phyloP scores from a whole-genome alignment of 2,329 filamentous ascomycete species.

The Neofusicoccum ribis region DNA sequence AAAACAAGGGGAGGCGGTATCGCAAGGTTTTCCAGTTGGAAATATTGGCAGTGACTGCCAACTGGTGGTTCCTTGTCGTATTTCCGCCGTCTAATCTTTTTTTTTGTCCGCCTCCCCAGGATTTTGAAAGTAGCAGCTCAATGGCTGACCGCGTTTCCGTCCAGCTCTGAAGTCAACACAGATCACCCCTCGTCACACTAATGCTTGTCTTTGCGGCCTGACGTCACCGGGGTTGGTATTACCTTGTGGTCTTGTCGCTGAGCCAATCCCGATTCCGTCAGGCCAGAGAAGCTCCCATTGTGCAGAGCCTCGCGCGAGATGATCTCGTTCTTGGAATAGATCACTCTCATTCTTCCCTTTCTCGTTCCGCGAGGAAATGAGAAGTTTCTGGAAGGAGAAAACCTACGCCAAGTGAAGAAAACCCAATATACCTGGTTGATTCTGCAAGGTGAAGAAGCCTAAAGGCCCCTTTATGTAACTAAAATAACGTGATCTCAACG shows the following conservation, averaged over 20 bases:
- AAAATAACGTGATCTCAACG: not conserved
- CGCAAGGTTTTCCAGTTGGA: not conserved
- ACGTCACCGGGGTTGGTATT: not conserved
- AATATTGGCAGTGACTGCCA: not conserved
- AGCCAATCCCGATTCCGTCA: not conserved
- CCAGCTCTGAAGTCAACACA: not conserved
- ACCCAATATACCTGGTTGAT: slow-evolving; percentile 24
- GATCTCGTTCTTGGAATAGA: slow-evolving; percentile 1
- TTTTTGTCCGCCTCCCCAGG: not conserved
- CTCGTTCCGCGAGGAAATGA: not conserved
- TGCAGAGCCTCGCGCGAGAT: slow-evolving; percentile 1
- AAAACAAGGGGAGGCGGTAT: not conserved
- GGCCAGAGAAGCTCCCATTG: not conserved
- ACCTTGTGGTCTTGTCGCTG: not conserved
- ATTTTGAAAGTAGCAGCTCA: not conserved
- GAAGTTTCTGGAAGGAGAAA: slow-evolving; percentile 5
- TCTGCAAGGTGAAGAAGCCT: slow-evolving; percentile 20
- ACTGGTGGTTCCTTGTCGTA: not conserved
- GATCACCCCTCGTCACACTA: slow-evolving; percentile 12
- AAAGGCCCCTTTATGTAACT: slow-evolving; percentile 3
- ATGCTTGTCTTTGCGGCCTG: not conserved
- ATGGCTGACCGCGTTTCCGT: not conserved
- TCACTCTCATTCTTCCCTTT: not conserved
- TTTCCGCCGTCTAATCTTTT: not conserved
- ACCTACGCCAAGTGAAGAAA: not conserved